Base-by-base conservation (phyloP, 2,329 filamentous ascomycete genomes). In the Aspergillus sp. region DNA sequence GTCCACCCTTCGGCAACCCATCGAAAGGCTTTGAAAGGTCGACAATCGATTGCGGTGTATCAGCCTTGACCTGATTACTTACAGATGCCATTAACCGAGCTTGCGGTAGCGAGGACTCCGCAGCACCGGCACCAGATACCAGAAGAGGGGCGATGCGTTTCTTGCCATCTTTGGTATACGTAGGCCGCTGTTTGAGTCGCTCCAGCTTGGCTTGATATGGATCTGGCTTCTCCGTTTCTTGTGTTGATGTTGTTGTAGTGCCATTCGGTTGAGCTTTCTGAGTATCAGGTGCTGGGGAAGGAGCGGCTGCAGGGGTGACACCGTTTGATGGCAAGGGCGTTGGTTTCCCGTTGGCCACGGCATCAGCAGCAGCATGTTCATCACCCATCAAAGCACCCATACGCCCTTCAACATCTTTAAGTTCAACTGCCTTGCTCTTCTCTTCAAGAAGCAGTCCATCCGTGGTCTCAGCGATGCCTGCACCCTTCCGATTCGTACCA, bases 341-440 rank as follows among this genome's bases (percentile, higher is more conserved):
- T n/a, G 69, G 52, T 12, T 73, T 70, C 15, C 80, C 80, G 62
- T 90, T 73, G 71, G 78, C 24, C 8, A 76, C 72, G 51, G 80
- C 78, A 41, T 85, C 85, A 3, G 81, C 78, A 3, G 83, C 78
- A 4, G 83, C 78, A 52, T 82, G 82, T 17, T 84, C 83, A 69
- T 96, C 93, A 6, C 93, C 93, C 95, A 99, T 99, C 39, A 99
- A 77, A n/a, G 93, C 93, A 12, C 95, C 95, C 95, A 99, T 99
- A 64, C 93, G 86, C 2, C 92, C 95, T 75, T 99, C 91, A 0
- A 93, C 93, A 5, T 90, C 93, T 63, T 89, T 90, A 33, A 93
- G 84, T 72, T 99, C 95, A 21, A 90, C 93, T 44, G 89, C 92
- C 71, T 96, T 97, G 76, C 92, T 96, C 71, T 88, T 89, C 66